A percentile compares a stretch with the other conserved stretches of the same genome.
Evolutionary conservation across 2,329 filamentous ascomycete genomes (phyloP).

Genomic region (Sporothrix inflata): DNA sequence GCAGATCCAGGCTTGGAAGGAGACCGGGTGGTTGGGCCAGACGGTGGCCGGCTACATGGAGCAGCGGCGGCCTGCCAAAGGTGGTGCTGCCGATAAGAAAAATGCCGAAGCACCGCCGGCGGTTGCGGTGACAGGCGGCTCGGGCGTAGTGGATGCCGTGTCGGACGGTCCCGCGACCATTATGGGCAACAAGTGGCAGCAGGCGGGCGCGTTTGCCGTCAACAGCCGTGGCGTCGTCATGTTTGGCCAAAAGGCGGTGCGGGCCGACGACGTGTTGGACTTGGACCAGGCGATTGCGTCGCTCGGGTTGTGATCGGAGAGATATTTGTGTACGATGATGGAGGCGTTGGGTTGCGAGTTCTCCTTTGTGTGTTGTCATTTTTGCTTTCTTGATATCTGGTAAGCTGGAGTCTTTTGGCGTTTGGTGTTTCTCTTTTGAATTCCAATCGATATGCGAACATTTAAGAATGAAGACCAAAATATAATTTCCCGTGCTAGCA

Average conservation of each 20-base stretch:
- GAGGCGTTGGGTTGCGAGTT: no score
- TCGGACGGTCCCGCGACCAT: conserved; percentile 47
- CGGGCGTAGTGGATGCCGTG: conserved; percentile 35
- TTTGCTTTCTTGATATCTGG: conserved; percentile 4
- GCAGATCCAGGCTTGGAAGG: conserved; percentile 56
- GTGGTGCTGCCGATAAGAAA: conserved; percentile 38
- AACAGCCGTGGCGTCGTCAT: conserved; percentile 54
- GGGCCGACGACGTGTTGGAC: conserved; percentile 56
- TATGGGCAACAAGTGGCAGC: conserved; percentile 62
- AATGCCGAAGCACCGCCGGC: background rate
- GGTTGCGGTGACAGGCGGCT: conserved; percentile 20
- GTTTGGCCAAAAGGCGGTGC: conserved; percentile 53
- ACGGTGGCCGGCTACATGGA: conserved; percentile 54
- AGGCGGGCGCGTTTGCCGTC: conserved; percentile 56
- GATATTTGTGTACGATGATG: background rate
- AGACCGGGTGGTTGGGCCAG: conserved; percentile 58
- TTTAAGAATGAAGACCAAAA: background rate
- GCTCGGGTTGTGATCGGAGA: conserved; percentile 40
- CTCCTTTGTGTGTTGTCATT: background rate
- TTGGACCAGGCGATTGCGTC: conserved; percentile 52
- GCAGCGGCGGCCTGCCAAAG: conserved; percentile 40
- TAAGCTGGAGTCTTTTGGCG: background rate
- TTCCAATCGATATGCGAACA: background rate
- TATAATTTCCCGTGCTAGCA: background rate
- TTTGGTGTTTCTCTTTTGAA: background rate